Base-by-base conservation (phyloP, 164 flowering plant genomes). In the Vitis cinerea region DNA sequence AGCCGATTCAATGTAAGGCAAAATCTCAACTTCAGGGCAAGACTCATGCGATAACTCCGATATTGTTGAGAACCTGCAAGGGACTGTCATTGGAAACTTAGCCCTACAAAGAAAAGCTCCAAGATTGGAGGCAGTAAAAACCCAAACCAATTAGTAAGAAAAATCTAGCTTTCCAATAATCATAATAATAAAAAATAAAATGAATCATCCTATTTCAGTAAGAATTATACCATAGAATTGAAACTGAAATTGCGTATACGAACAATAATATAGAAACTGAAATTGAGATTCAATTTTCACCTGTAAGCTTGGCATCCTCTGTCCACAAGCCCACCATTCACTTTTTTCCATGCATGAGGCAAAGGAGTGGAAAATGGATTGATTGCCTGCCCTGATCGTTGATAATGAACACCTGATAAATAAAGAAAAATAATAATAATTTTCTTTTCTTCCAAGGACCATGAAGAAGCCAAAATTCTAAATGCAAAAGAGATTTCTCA, bases 31-130 rank as follows among this genome's bases (percentile, higher is more conserved):
- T 57, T 59, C 78, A 60, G 69, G 57, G 27, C 61, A 23, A 56
- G 71, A 64, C 66, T 73, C 72, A 37, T 71, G 61, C n/a, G 75
- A 63, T 51, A 67, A 56, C 68, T 77, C 78, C 13, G 85, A 57
- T 17, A 77, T 52, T 65, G 89, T 74, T 47, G 91, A 81, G 67
- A 67, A 83, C 80, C 96, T 90, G 86, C 78, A 81, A 81, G 63
- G 59, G 75, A 82, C 84, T 82, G 82, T 64, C 80, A 66, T 50
- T 51, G 31, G 71, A 63, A 72, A 85, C 71, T 83, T 66, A 82
- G 79, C 63, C 65, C 48, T 55, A 30, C 59, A 30, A 73, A 48
- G 48, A 52, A 47, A 15, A 60, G 57, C 55, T 69, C 56, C 51
- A 60, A 61, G 57, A 30, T 9, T 1, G 16, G 50, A 54, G 65